These are phyloP conservation scores for Arthrocladium fulminans DNA, from an alignment of 2,329 filamentous ascomycete genomes.

Conservation along the genomic window DNA sequence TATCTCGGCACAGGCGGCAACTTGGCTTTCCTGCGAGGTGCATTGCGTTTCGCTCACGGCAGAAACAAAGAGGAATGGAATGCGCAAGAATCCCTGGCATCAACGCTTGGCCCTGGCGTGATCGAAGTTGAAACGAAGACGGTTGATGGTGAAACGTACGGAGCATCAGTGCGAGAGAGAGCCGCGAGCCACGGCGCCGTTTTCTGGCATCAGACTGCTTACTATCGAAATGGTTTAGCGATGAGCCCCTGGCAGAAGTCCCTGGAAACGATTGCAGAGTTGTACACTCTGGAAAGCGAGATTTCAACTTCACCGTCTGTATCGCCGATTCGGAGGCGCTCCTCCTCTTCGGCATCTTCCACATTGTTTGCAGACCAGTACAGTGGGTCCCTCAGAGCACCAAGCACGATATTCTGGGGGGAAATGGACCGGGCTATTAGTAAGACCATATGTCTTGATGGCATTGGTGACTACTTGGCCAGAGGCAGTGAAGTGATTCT, in stretches of 20 bases:
- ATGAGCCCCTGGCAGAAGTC: constrained; percentile 43
- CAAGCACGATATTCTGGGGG: constrained; percentile 47
- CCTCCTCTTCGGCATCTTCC: constrained; percentile 16
- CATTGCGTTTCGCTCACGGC: constrained; percentile 34
- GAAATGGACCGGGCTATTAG: constrained; percentile 45
- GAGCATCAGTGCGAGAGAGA: constrained; percentile 33
- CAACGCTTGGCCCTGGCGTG: constrained; percentile 42
- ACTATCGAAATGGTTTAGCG: constrained; percentile 46
- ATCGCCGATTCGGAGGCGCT: constrained; percentile 17
- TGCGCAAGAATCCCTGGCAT: constrained; percentile 42
- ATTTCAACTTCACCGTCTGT: constrained; percentile 15
- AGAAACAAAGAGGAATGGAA: constrained; percentile 28
- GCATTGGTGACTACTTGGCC: constrained; percentile 44
- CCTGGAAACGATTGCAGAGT: constrained; percentile 39
- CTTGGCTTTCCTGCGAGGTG: constrained; percentile 37
- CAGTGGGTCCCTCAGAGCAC: constrained; percentile 41
- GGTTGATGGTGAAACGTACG: constrained; percentile 29
- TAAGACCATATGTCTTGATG: constrained; percentile 41
- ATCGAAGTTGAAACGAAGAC: constrained; percentile 35
- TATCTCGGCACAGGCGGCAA: constrained; percentile 43
- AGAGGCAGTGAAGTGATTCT: constrained; percentile 43
- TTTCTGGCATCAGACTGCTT: constrained; percentile 43
- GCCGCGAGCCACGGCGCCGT: constrained; percentile 31
- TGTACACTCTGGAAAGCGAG: constrained; percentile 36
- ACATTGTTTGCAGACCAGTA: constrained; percentile 37